Evolutionary conservation across 495 filamentous ascomycete genomes (phyloP).

Genomic region (Penicillium cosmopolitanum): DNA sequence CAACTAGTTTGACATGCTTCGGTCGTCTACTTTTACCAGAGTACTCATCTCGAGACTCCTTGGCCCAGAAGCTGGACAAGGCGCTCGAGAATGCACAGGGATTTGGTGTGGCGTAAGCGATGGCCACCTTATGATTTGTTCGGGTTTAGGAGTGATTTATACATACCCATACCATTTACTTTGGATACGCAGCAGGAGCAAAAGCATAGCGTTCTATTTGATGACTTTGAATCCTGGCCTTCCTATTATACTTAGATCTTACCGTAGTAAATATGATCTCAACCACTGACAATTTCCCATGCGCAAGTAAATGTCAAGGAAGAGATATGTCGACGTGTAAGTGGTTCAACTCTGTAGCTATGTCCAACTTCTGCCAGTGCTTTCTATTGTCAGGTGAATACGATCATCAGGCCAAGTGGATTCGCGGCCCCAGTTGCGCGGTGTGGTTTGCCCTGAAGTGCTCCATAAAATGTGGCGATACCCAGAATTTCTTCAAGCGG

Average conservation of each 20-base stretch:
- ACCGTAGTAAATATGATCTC: too few species aligned
- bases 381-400: too few species aligned
- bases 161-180: conserved; percentile 24
- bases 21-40: conserved; percentile 83
- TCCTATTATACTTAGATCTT: too few species aligned
- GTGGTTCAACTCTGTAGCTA: too few species aligned
- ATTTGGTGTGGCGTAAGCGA: conserved; percentile 71
- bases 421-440: not conserved
- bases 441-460: not conserved
- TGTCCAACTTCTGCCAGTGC: too few species aligned
- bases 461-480: conserved; percentile 5
- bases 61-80: conserved; percentile 74
- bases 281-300: too few species aligned
- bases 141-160: conserved; percentile 17
- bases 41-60: conserved; percentile 67
- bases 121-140: conserved; percentile 12
- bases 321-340: too few species aligned
- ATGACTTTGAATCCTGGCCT: not conserved
- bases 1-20: conserved; percentile 88
- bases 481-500: conserved; percentile 7
- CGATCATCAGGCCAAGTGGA: not conserved
- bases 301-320: too few species aligned
- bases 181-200: conserved; percentile 8
- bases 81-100: conserved; percentile 90
- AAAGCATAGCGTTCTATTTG: conserved; percentile 8